These are phyloP conservation scores for Coleophoma crateriformis DNA, from an alignment of 2,329 filamentous ascomycete species.

Conservation along the genomic window DNA sequence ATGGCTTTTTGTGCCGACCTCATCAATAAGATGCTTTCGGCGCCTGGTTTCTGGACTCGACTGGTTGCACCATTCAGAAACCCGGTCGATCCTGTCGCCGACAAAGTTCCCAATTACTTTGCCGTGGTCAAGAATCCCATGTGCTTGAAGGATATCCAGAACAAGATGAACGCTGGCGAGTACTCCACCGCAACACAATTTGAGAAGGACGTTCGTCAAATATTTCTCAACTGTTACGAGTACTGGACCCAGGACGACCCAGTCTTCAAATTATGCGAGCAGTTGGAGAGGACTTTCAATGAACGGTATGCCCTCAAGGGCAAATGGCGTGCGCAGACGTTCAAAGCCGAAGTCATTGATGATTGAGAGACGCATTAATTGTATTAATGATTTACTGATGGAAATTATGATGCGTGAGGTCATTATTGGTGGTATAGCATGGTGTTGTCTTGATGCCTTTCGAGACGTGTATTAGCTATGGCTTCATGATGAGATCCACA, in stretches of 20 bases:
- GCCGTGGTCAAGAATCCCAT: conserved; percentile 56
- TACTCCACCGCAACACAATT: conserved; percentile 51
- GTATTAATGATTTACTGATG: too few species aligned
- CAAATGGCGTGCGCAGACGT: conserved; percentile 53
- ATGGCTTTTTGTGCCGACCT: conserved; percentile 54
- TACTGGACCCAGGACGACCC: conserved; percentile 53
- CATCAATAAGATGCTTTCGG: conserved; percentile 53
- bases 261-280: conserved; percentile 50
- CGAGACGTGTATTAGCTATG: too few species aligned
- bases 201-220: conserved; percentile 51
- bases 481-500: too few species aligned
- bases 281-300: conserved; percentile 52
- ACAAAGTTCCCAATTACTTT: conserved; percentile 57
- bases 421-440: too few species aligned
- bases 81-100: conserved; percentile 49
- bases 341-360: conserved; percentile 32
- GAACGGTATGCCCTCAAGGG: conserved; percentile 54
- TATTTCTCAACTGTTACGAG: conserved; percentile 59
- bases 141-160: conserved; percentile 56
- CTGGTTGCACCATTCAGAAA: conserved; percentile 57
- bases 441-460: too few species aligned
- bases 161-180: conserved; percentile 48
- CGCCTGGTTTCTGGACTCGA: conserved; percentile 62
- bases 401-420: too few species aligned
- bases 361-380: not conserved